Evolutionary conservation across 169 alveolate species (phyloP).

Genomic region (Cryptosporidium muris): DNA sequence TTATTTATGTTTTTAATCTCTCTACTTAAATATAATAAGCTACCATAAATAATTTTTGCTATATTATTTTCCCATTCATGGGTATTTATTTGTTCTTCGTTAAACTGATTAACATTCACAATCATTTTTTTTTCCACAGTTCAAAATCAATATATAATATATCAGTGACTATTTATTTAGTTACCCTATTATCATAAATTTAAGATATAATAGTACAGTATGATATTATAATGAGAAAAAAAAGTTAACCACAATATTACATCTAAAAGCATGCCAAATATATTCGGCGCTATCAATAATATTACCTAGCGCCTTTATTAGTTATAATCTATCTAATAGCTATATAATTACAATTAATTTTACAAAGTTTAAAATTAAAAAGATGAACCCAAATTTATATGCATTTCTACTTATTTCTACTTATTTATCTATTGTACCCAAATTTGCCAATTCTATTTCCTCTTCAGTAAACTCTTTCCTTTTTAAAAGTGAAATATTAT

Average conservation of each 20-base stretch:
- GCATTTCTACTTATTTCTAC: no score
- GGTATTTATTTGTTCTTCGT: constrained; percentile 46
- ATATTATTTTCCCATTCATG: constrained; percentile 61
- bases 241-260: background rate
- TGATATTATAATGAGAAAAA: no score
- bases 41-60: constrained; percentile 62
- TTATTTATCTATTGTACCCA: no score
- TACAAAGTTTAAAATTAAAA: no score
- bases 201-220: background rate
- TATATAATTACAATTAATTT: no score
- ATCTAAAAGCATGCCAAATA: constrained; percentile 1
- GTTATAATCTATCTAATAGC: no score
- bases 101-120: background rate
- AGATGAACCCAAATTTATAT: no score
- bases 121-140: background rate
- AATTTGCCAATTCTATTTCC: no score
- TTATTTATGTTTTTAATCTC: constrained; percentile 18
- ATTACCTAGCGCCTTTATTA: no score
- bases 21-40: constrained; percentile 20
- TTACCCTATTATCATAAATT: constrained; percentile 3
- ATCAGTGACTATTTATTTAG: background rate
- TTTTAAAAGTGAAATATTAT: no score
- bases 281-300: background rate
- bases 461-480: no score
- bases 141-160: no score